These are phyloP conservation scores for Zea luxurians DNA, from an alignment of 176 grass and related monocot genomes.

Conservation along the genomic window DNA sequence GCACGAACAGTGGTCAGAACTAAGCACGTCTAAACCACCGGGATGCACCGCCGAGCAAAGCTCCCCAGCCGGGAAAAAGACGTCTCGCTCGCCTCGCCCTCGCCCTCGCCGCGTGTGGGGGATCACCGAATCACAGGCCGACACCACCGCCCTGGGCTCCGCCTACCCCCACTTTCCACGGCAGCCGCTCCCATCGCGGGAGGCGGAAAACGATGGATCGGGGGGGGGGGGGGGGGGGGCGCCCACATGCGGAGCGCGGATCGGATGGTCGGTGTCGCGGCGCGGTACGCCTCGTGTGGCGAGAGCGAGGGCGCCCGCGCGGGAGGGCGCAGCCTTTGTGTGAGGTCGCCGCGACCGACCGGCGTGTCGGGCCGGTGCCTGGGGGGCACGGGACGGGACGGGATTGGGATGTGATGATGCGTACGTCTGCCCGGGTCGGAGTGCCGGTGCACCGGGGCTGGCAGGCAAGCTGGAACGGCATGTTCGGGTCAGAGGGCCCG, in stretches of 20 bases:
- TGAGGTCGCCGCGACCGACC: slow-evolving; percentile 2
- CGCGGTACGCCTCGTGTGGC: not conserved
- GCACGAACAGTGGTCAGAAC: no score
- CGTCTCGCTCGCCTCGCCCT: no score
- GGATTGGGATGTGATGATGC: not conserved
- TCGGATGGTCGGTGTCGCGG: slow-evolving; percentile 6
- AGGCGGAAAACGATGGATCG: slow-evolving; percentile 11
- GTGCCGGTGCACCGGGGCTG: not conserved
- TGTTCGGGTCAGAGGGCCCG: not conserved
- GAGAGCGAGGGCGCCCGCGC: not conserved
- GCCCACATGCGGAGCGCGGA: not conserved
- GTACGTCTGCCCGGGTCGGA: not conserved
- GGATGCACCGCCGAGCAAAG: no score
- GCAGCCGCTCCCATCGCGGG: slow-evolving; percentile 6
- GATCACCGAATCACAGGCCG: not conserved
- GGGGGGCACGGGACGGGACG: no score
- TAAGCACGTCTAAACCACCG: no score
- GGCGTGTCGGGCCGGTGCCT: slow-evolving; percentile 31
- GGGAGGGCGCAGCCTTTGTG: not conserved
- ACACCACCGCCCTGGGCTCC: slow-evolving; percentile 28
- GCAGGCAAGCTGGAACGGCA: not conserved
- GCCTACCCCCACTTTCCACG: slow-evolving; percentile 26
- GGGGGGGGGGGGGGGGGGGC: no score
- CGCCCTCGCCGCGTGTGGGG: not conserved
- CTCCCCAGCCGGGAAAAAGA: not conserved